phyloP scores from a whole-genome alignment of 208 protist species.

The Strigomonas galati region DNA sequence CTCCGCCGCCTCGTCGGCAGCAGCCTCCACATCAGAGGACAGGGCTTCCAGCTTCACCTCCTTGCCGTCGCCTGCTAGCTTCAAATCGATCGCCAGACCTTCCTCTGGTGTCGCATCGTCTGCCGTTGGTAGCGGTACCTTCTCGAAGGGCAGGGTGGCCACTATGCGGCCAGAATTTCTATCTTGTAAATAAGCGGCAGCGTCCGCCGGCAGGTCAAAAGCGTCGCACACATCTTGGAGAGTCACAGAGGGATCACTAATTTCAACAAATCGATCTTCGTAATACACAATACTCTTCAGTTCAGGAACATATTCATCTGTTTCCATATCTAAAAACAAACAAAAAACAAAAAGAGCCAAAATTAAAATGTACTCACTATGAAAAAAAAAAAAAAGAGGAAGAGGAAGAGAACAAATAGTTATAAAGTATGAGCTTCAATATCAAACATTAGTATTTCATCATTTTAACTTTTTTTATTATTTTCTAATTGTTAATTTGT shows the following conservation, averaged over 20 bases:
- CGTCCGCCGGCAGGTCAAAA: conserved; percentile 46
- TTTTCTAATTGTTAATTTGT: background rate
- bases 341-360: conserved; percentile 12
- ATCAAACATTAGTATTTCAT: conserved; percentile 6
- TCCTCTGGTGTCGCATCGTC: background rate
- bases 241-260: conserved; percentile 53
- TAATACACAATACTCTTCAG: conserved; percentile 44
- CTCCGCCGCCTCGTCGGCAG: conserved; percentile 4
- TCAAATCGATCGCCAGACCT: background rate
- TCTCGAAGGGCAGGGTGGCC: conserved; percentile 75
- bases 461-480: background rate
- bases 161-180: conserved; percentile 46
- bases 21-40: conserved; percentile 3
- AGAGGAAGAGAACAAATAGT: conserved; percentile 9
- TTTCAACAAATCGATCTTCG: conserved; percentile 63
- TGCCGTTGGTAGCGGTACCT: conserved; percentile 21
- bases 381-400: conserved; percentile 12
- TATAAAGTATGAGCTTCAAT: background rate
- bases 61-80: background rate
- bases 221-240: conserved; percentile 68
- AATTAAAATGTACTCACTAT: conserved; percentile 3
- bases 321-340: conserved; percentile 16
- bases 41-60: background rate
- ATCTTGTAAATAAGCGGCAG: conserved; percentile 49
- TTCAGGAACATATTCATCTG: background rate